These are phyloP conservation scores for Saccharomyces cerevisiae DNA, from an alignment of 805 yeast species.

Conservation along the genomic window DNA sequence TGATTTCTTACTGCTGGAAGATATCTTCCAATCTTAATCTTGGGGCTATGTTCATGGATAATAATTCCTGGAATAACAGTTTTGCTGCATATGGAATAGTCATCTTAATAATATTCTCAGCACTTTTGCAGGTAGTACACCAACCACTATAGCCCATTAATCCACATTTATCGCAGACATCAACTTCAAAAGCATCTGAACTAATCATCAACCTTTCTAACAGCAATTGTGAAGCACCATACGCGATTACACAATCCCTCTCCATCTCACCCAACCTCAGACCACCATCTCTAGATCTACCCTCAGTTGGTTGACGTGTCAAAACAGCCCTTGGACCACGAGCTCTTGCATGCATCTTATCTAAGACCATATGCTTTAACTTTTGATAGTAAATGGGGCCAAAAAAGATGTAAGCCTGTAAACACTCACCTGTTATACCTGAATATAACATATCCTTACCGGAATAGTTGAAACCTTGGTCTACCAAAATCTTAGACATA, in stretches of 20 bases:
- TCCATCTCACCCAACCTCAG: constrained; percentile 98
- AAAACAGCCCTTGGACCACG: constrained; percentile 97
- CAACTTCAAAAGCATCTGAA: constrained; percentile 96
- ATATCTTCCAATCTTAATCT: constrained; percentile 84
- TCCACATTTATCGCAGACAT: constrained; percentile 88
- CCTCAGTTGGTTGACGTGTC: constrained; percentile 97
- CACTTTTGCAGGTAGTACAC: constrained; percentile 93
- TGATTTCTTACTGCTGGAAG: constrained; percentile 37
- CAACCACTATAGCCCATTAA: constrained; percentile 95
- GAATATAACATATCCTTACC: constrained; percentile 97
- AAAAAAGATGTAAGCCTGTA: constrained; percentile 95
- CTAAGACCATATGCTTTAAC: constrained; percentile 96
- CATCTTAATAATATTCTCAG: constrained; percentile 83
- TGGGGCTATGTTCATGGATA: constrained; percentile 99
- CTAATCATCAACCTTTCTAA: constrained; percentile 92
- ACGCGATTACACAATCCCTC: constrained; percentile 98
- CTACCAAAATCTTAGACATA: constrained; percentile 83
- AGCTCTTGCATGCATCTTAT: constrained; percentile 99
- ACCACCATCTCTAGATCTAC: constrained; percentile 98
- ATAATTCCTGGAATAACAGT: constrained; percentile 87
- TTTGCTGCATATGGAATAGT: constrained; percentile 99
- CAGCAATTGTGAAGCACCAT: constrained; percentile 92
- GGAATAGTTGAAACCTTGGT: constrained; percentile 85
- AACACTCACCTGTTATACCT: constrained; percentile 94
- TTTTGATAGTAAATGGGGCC: constrained; percentile 98